Evolutionary conservation across 257 asterid genomes (phyloP).

Genomic region (Penstemon eatonii): DNA sequence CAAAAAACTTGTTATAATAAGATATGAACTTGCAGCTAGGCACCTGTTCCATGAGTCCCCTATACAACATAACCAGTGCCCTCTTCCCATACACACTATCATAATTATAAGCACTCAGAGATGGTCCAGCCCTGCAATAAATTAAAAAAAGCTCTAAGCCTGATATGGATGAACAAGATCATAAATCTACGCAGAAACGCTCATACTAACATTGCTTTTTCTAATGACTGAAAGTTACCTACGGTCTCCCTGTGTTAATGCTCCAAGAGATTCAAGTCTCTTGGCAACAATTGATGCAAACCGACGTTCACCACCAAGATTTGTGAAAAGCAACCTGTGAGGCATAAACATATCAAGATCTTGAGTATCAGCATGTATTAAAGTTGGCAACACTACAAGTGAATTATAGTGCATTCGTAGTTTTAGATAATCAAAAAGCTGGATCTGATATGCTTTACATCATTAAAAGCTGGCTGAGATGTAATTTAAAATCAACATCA

Average conservation of each 20-base stretch:
- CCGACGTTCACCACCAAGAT: constrained; percentile 98
- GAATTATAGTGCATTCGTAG: background rate
- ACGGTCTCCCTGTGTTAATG: constrained; percentile 98
- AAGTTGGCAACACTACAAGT: background rate
- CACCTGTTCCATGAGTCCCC: constrained; percentile 89
- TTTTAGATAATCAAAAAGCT: background rate
- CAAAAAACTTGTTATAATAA: constrained; percentile 12
- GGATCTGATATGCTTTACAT: constrained; percentile 22
- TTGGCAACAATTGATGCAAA: constrained; percentile 98
- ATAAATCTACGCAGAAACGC: constrained; percentile 12
- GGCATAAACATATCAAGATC: constrained; percentile 13
- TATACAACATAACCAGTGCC: constrained; percentile 75
- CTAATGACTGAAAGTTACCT: constrained; percentile 48
- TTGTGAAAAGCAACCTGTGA: constrained; percentile 81
- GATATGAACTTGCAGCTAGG: constrained; percentile 27
- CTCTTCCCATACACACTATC: constrained; percentile 89
- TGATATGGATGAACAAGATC: constrained; percentile 16
- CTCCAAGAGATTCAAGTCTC: constrained; percentile 97
- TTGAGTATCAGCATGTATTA: constrained; percentile 7
- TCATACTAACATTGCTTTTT: constrained; percentile 12
- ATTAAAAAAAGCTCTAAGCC: constrained; percentile 24
- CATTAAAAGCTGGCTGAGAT: background rate
- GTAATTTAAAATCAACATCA: constrained; percentile 17
- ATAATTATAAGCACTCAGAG: constrained; percentile 93
- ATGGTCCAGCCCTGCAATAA: constrained; percentile 91